Conservation (phyloP, 805 yeast genomes). For the Komagataella ulmi region DNA sequence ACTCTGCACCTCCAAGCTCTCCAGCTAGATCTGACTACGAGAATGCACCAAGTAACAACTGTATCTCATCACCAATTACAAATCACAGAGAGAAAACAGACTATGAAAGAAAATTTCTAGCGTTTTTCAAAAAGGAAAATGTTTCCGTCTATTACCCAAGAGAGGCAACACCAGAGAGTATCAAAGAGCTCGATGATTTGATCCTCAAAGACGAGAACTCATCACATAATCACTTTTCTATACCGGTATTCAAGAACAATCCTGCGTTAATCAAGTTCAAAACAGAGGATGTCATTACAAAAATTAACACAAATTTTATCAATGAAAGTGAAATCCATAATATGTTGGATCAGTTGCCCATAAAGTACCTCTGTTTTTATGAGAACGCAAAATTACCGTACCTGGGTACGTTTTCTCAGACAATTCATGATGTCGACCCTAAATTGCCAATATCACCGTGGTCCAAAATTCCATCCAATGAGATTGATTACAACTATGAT, state of each 20-base stretch:
- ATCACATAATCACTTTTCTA: neutral
- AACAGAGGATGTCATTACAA: slow-evolving; percentile 17
- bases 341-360: slow-evolving; percentile 20
- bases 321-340: slow-evolving; percentile 16
- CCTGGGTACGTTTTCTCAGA: slow-evolving; percentile 17
- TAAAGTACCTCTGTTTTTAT: slow-evolving; percentile 20
- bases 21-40: neutral
- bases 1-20: neutral
- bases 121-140: slow-evolving; percentile 23
- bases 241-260: neutral
- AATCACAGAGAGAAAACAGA: slow-evolving; percentile 10
- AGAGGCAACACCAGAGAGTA: neutral
- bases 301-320: slow-evolving; percentile 17
- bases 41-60: neutral
- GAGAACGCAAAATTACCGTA: slow-evolving; percentile 26
- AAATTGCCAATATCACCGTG: slow-evolving; percentile 12
- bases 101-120: slow-evolving; percentile 19
- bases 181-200: neutral
- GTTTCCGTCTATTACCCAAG: slow-evolving; percentile 10
- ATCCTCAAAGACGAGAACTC: neutral
- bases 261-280: slow-evolving; percentile 5
- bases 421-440: slow-evolving; percentile 14
- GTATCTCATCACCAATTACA: neutral
- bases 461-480: slow-evolving; percentile 8
- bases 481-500: slow-evolving; percentile 22